Evolutionary conservation across 495 filamentous ascomycete species (phyloP), one percentile per base, ranked within the genome.

Genomic region (Trichocladium antarcticum): DNA sequence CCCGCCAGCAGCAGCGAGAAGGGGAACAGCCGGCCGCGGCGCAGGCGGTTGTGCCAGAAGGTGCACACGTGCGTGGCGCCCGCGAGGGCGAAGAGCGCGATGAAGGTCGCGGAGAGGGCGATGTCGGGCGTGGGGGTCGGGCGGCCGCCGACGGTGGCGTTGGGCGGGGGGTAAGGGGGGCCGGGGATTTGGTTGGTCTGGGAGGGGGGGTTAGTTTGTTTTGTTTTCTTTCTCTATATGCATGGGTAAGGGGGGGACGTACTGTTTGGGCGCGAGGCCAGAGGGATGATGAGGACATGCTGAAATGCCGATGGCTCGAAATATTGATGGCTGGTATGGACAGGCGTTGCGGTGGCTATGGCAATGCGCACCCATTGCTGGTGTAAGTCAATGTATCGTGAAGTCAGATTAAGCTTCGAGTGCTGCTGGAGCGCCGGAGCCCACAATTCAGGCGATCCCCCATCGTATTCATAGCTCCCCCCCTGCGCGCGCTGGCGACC

Each of bases 1-100:
- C 80, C 85, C 57, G 85, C 84, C 31, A 83, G 63, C 49, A 84
- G 68, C 8, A 67, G 75, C 10, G 75, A 85, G 37, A 83, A 72
- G 41, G 85, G 54, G 69, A 92, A 93, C 39, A 82, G 82, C 60
- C 81, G 80, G 5, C 69, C 70, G 16, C 70, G 63, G 20, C 56
- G 51, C 28, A 48, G 5, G 31, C 31, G 57, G 64, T 89, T 89
- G 22, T 60, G 34, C 32, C 85, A 75, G 39, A 87, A 70, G 1
- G 65, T 68, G 72, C n/a, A n/a, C n/a, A 85, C 78, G 65, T 92
- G 79, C 8, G 66, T 55, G 19, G 60, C 62, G 8, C 74, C 83
- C 29, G 70, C 69, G 43, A 50, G 6, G 40, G 78, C 58, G 70
- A 84, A 94, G 41, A 88, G 61, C n/a, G 63, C 59, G n/a, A 89